Base-by-base conservation (phyloP, 2,329 filamentous ascomycete species). In the Xylaria sp. region DNA sequence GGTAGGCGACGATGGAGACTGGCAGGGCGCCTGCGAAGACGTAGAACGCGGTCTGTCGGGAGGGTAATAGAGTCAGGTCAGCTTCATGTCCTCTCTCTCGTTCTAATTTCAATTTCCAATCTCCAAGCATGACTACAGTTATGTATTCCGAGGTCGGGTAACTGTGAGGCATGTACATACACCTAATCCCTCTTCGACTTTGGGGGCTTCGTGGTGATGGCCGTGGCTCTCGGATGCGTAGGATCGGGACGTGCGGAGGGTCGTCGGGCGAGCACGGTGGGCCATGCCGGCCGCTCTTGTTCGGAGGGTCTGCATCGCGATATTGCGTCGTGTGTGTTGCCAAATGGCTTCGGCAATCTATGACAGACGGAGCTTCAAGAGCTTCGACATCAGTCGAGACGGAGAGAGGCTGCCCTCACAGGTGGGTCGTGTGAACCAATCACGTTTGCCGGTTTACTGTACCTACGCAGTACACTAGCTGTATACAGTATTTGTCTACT, bases 221-320 rank as follows among this genome's bases (percentile, higher is more conserved):
- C 79, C 82, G 75, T 87, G 85, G 78, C 81, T 81, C 72, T 85
- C 83, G 76, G 86, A 89, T 73, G 86, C 87, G 78, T 89, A 88
- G 69, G 81, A 82, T 76, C 86, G 84, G 72, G 82, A 78, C 72
- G 76, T 76, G 69, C 79, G 80, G 61, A 77, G 73, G 41, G 66
- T 66, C 1, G 78, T 73, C 8, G 78, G 77, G 66, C 78, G 78
- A 54, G 79, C 72, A 70, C 78, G 80, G 69, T 82, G 81, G 69
- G 79, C 82, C 71, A 79, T 75, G 74, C 77, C 79, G 77, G 78
- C 79, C 77, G 78, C 82, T 80, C 83, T 81, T 76, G 83, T 83
- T 81, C 84, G 82, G 76, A 80, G 69, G 75, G 77, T 77, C 73
- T 79, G 77, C 78, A 80, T 80, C 65, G 70, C 73, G 63, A 62